Evolutionary conservation across 257 asterid genomes (phyloP).

Genomic region (Penstemon eatonii): DNA sequence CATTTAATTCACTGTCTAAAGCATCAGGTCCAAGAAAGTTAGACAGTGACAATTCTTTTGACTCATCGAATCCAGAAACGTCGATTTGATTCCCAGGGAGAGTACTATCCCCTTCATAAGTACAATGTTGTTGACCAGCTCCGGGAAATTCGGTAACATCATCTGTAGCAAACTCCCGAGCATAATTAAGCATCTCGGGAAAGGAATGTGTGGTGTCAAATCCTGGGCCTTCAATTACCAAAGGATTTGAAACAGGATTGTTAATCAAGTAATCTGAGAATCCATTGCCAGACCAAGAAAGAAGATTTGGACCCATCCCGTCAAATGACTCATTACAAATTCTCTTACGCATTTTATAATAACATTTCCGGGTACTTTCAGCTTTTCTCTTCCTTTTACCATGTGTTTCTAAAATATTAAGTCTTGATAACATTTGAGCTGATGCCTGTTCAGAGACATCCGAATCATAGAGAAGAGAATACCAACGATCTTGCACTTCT

Average conservation of each 20-base stretch:
- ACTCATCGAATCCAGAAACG: slow-evolving; percentile 29
- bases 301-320: slow-evolving; percentile 37
- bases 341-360: slow-evolving; percentile 66
- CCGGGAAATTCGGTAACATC: slow-evolving; percentile 28
- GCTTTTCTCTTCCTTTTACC: slow-evolving; percentile 53
- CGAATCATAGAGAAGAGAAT: slow-evolving; percentile 74
- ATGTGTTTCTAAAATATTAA: slow-evolving; percentile 33
- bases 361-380: slow-evolving; percentile 50
- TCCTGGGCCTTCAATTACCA: not conserved
- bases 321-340: slow-evolving; percentile 46
- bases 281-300: no score
- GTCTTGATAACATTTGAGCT: slow-evolving; percentile 45
- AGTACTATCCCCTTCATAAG: slow-evolving; percentile 29
- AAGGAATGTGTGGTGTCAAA: not conserved
- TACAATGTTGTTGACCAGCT: slow-evolving; percentile 29
- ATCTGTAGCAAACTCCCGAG: slow-evolving; percentile 25
- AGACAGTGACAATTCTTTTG: slow-evolving; percentile 32
- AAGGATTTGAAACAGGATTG: not conserved
- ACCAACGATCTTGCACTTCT: slow-evolving; percentile 71
- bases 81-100: not conserved
- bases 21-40: slow-evolving; percentile 37
- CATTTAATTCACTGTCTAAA: slow-evolving; percentile 37
- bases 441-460: slow-evolving; percentile 56
- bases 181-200: slow-evolving; percentile 21
- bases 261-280: no score